Evolutionary conservation across 805 yeast species (phyloP).

Genomic region (Candida oleophila): DNA sequence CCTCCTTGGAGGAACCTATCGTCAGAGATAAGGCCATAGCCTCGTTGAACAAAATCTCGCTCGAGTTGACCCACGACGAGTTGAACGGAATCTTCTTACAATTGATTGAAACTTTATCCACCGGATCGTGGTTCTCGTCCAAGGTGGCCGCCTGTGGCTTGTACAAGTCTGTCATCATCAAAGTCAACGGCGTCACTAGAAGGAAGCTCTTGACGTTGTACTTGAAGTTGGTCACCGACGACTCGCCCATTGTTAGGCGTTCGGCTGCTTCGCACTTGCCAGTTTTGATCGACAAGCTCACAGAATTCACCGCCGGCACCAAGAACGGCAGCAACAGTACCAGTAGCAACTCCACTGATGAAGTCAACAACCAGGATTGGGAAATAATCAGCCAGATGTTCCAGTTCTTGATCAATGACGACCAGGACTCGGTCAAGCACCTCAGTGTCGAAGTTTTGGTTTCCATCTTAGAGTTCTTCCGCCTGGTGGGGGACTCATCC

Average conservation of each 20-base stretch:
- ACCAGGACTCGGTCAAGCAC: conserved; percentile 93
- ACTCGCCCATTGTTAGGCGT: conserved; percentile 96
- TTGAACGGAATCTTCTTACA: conserved; percentile 68
- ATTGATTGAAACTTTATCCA: conserved; percentile 71
- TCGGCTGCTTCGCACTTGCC: conserved; percentile 90
- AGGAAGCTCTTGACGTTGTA: conserved; percentile 65
- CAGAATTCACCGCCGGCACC: conserved; percentile 35
- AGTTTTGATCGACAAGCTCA: conserved; percentile 55
- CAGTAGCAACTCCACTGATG: conserved; percentile 18
- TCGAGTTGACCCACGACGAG: conserved; percentile 61
- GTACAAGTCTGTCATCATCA: conserved; percentile 64
- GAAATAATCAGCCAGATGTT: conserved; percentile 81
- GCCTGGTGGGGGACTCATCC: conserved; percentile 51
- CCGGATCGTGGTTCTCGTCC: conserved; percentile 92
- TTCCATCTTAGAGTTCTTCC: conserved; percentile 71
- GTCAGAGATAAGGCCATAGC: conserved; percentile 94
- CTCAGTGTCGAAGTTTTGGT: conserved; percentile 85
- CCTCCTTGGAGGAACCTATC: conserved; percentile 92
- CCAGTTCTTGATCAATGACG: conserved; percentile 72
- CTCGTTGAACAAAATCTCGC: conserved; percentile 71
- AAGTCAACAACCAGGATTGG: conserved; percentile 63
- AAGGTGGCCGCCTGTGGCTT: conserved; percentile 91
- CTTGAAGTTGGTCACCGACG: conserved; percentile 76
- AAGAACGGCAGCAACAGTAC: conserved; percentile 19
- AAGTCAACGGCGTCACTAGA: conserved; percentile 56